phyloP scores from a whole-genome alignment of 2,329 filamentous ascomycete species.

The Ambrosiella beaveri region DNA sequence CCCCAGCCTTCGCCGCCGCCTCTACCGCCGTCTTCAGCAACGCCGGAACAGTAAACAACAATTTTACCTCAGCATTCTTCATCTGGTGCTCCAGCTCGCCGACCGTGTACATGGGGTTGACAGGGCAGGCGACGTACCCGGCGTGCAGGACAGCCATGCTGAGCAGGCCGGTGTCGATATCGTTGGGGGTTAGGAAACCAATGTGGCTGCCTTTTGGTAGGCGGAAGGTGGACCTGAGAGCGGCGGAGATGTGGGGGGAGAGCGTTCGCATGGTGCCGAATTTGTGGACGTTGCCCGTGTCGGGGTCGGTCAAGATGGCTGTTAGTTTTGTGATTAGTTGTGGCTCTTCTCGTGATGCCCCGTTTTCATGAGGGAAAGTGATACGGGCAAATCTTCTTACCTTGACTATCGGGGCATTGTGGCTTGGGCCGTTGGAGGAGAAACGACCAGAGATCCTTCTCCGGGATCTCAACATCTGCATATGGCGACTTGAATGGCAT shows the following conservation, averaged over 20 bases:
- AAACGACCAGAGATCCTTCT: slow-evolving; percentile 61
- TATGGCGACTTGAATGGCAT: slow-evolving; percentile 61
- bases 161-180: slow-evolving; percentile 61
- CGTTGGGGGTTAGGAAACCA: slow-evolving; percentile 69
- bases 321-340: slow-evolving; percentile 11
- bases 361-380: not conserved
- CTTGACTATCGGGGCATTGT: slow-evolving; percentile 53
- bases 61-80: slow-evolving; percentile 57
- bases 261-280: slow-evolving; percentile 47
- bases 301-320: slow-evolving; percentile 67
- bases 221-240: slow-evolving; percentile 53
- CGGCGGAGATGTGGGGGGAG: slow-evolving; percentile 62
- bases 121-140: slow-evolving; percentile 65
- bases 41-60: slow-evolving; percentile 53
- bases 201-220: slow-evolving; percentile 77
- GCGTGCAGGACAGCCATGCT: slow-evolving; percentile 72
- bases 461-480: slow-evolving; percentile 49
- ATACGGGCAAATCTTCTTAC: slow-evolving; percentile 26
- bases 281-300: slow-evolving; percentile 51
- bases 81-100: slow-evolving; percentile 76
- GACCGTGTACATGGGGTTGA: slow-evolving; percentile 72
- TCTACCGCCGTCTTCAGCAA: slow-evolving; percentile 46
- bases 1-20: slow-evolving; percentile 52
- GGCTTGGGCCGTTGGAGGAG: slow-evolving; percentile 54
- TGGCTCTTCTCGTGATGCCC: not conserved